Base-by-base conservation (phyloP, 2,329 filamentous ascomycete genomes). In the Alternaria postmessia region DNA sequence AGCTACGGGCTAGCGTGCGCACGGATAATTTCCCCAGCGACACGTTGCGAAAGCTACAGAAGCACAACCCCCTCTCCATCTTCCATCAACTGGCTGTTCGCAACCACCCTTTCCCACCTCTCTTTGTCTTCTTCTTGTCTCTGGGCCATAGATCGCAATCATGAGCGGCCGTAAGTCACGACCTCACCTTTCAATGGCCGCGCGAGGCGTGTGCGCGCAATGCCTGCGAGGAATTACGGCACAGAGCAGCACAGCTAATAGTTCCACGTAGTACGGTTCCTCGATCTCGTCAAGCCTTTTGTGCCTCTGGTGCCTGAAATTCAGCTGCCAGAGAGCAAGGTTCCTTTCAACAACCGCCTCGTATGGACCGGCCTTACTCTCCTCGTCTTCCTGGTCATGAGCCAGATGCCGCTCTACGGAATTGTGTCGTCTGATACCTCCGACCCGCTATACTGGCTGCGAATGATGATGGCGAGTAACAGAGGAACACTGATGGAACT, bases 391-490 rank as follows among this genome's bases (percentile, higher is more conserved):
- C 85, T 99, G 87, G 93, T 99, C 83, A 99, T 99, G 95, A 97
- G 93, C 85, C 95, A 97, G 85, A 98, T 99, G 95, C 77, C 95
- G 34, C 74, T 84, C 34, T 99, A 99, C 84, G 95, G 95, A 83
- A 99, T 99, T 82, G 96, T 99, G 78, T 99, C 95, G 57, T 99
- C 95, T 76, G 82, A 84, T 75, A 97, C 93, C 75, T 98, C 95
- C 64, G 96, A 99, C 84, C 96, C 95, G 73, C 87, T 99, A 76
- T 99, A 99, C 89, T 99, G 95, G 95, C 88, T 99, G 78, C 91
- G 95, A 83, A 98, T 99, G 94, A 97, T 99, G 89, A 89, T 98
- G 88, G 95, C 95, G 78, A 97, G 93, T 91, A 99, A 99, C 82
- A 89, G 94, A 78, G 94, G 94, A 82, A 97, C 94, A 26, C 81